phyloP scores from a whole-genome alignment of 768 basidiomycete species.

The Agrocybe pediades region DNA sequence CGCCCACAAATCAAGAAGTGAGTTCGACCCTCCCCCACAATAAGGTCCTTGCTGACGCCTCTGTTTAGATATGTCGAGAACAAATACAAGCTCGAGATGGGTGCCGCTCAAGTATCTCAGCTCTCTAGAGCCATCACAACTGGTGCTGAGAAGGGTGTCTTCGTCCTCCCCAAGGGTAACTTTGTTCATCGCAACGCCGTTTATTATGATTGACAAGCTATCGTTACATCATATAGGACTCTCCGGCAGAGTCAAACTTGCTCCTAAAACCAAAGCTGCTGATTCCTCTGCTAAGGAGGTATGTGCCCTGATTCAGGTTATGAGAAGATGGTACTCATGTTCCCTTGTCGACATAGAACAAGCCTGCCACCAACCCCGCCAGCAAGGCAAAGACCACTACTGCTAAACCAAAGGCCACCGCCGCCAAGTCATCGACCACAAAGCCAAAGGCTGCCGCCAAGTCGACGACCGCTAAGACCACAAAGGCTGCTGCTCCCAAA shows the following conservation, averaged over 20 bases:
- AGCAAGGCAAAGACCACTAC: slow-evolving; percentile 33
- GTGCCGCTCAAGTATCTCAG: slow-evolving; percentile 74
- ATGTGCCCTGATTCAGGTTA: not conserved
- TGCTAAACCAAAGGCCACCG: slow-evolving; percentile 28
- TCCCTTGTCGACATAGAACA: slow-evolving; percentile 5
- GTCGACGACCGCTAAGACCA: slow-evolving; percentile 26
- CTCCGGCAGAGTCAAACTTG: slow-evolving; percentile 76
- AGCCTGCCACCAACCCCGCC: slow-evolving; percentile 40
- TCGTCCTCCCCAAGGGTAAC: slow-evolving; percentile 86
- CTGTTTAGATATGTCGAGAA: slow-evolving; percentile 74
- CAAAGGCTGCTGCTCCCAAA: slow-evolving; percentile 29
- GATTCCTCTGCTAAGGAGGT: slow-evolving; percentile 45
- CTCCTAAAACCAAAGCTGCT: slow-evolving; percentile 45
- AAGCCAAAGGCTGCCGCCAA: slow-evolving; percentile 23
- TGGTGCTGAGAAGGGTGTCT: slow-evolving; percentile 83
- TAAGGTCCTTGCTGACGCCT: too few species aligned
- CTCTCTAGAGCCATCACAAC: slow-evolving; percentile 78
- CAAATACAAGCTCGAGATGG: slow-evolving; percentile 80
- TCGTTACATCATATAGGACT: slow-evolving; percentile 44
- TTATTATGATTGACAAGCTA: slow-evolving; percentile 1
- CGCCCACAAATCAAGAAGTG: slow-evolving; percentile 95
- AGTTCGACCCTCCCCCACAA: slow-evolving; percentile 17
- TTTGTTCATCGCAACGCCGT: slow-evolving; percentile 8
- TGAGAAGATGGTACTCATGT: not conserved
- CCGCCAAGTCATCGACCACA: slow-evolving; percentile 32